Evolutionary conservation across 2,329 filamentous ascomycete genomes (phyloP), one percentile per base, ranked within the genome.

Genomic region (Lecanicillium sp.): DNA sequence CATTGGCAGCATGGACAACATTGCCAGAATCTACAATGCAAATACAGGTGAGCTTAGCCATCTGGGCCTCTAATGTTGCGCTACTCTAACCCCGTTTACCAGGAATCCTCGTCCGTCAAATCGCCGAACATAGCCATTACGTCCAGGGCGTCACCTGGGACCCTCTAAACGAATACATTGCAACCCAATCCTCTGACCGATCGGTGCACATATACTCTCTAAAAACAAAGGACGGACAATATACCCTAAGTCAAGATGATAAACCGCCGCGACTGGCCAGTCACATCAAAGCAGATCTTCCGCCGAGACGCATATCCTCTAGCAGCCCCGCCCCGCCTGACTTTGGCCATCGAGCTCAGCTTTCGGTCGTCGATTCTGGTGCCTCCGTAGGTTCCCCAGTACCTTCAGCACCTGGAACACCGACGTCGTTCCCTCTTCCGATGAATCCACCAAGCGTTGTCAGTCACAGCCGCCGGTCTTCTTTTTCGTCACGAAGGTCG

Each of bases 71-170:
- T 6, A 22, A 6, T 14, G 12, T 19, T 18, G 5, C 36, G 16
- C 35, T 25, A 38, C n/a, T 9, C 35, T 32, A 28, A 32, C 13
- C 9, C n/a, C n/a, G n/a, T 27, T 34, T n/a, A 35, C 8, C 44
- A 70, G 73, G 74, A 42, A 68, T 71, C 22, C 60, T 89, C 47
- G 83, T 95, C 42, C 83, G 90, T 43, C 90, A 95, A 59, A 95
- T 96, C 47, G 90, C 90, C 37, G 90, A 96, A 59, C 90, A 96
- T 63, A 94, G 87, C 53, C 92, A 98, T 61, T 98, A 95, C 59
- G 92, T 98, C 14, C 92, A 98, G 64, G 92, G 92, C 34, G 94
- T 98, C 7, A 85, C 92, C 4, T 98, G 92, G 94, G 94, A 98
- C 65, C 94, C 92, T 17, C 66, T 95, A 40, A 96, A 96, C 64